Evolutionary conservation across 441 rosid genomes (phyloP), one percentile per base, ranked within the genome.

Genomic region (Adansonia madagascariensis): DNA sequence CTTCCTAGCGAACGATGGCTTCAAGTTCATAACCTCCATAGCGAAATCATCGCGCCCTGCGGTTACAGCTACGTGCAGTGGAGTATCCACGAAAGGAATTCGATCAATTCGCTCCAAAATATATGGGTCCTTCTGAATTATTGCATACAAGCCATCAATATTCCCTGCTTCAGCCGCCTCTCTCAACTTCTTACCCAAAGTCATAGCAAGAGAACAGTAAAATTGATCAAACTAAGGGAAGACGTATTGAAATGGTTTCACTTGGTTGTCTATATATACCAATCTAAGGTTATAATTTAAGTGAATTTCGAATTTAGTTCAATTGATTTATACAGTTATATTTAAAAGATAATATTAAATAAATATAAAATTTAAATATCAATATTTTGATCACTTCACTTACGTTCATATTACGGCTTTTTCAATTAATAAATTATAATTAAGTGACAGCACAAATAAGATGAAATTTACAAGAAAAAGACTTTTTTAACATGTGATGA

Each of bases 21-120:
- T 71, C 39, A 71, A 35, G 22, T 71, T 71, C 75, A 71, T 55
- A 0, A 71, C 56, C 47, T 71, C 75, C 71, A 66, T 5, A 0
- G 71, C 71, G 46, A 66, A 66, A 43, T 66, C 71, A 4, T 8
- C n/a, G 0, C 2, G 8, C 64, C 75, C 75, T 2, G 11, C 47
- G 0, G 27, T 14, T 27, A n/a, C 49, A 71, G 63, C 75, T 53
- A 9, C 5, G n/a, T 71, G 75, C 2, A 71, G 5, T 2, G 75
- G 64, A 15, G 63, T 35, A 39, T 53, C 64, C 1, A n/a, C 9
- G 6, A 50, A 71, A 31, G 75, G 75, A 31, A 35, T 0, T 17
- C 17, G 3, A 55, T 55, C 24, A 41, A 71, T 14, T 9, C 10
- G 4, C 15, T 71, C 75, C 22, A 71, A 39, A 55, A 71, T 9